Conservation (phyloP, 2,329 filamentous ascomycete species). For the Fusarium acutatum region DNA sequence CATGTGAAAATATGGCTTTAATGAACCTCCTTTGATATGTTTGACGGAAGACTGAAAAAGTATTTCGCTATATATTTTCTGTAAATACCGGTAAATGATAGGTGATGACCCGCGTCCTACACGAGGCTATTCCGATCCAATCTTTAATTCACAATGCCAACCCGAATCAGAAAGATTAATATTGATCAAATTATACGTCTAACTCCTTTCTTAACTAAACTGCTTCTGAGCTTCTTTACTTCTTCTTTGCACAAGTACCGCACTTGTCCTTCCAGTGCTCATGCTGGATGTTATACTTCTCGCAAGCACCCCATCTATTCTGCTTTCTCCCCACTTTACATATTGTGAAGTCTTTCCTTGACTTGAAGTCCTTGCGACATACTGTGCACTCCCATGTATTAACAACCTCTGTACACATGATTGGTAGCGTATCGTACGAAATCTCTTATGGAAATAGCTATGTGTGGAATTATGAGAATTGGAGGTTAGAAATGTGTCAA, state of each 20-base stretch:
- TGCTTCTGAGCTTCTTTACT: rapidly evolving
- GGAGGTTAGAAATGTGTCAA: rapidly evolving
- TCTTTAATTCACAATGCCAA: too few relatives aligned
- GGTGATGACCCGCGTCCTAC: rapidly evolving
- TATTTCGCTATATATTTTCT: rapidly evolving
- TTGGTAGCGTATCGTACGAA: rapidly evolving
- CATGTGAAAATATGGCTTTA: not conserved
- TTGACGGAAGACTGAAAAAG: rapidly evolving
- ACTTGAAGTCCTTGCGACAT: not conserved
- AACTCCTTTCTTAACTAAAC: rapidly evolving
- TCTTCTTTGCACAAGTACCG: not conserved
- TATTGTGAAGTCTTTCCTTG: not conserved
- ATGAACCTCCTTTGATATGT: not conserved
- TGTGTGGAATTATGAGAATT: rapidly evolving
- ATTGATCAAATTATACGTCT: rapidly evolving
- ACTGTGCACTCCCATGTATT: not conserved
- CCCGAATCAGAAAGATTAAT: too few relatives aligned
- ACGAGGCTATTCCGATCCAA: rapidly evolving
- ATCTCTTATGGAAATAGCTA: rapidly evolving
- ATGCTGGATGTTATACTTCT: not conserved
- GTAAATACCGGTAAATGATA: rapidly evolving
- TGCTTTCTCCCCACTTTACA: not conserved
- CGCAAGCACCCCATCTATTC: not conserved
- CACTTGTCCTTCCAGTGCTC: not conserved
- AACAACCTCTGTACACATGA: not conserved